Evolutionary conservation across 169 alveolate species (phyloP).

Genomic region (Pseudocohnilembus persalinus): DNA sequence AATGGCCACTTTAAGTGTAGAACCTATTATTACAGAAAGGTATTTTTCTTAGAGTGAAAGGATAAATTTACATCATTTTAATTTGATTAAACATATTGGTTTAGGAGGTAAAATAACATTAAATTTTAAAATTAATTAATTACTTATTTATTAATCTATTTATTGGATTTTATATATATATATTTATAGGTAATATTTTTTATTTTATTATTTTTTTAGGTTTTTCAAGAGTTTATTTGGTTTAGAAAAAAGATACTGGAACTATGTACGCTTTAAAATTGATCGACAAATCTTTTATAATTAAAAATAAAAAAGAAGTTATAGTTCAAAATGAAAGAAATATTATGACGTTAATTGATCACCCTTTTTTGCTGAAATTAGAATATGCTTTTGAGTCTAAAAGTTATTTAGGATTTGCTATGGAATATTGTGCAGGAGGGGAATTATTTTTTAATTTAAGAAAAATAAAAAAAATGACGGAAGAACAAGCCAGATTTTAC

Average conservation of each 20-base stretch:
- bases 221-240: conserved; percentile 71
- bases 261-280: conserved; percentile 70
- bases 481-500: conserved; percentile 37
- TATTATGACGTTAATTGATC: conserved; percentile 40
- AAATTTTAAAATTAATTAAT: too few species aligned
- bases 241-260: conserved; percentile 62
- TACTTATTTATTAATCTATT: too few species aligned
- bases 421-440: conserved; percentile 56
- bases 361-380: conserved; percentile 51
- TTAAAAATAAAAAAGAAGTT: conserved; percentile 51
- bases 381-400: conserved; percentile 68
- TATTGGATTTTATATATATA: too few species aligned
- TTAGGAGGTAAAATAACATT: conserved; percentile 50
- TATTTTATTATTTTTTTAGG: too few species aligned
- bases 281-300: conserved; percentile 55
- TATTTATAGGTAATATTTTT: too few species aligned
- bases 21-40: background rate
- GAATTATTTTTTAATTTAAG: conserved; percentile 47
- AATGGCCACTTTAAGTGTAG: background rate
- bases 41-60: background rate
- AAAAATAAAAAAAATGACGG: conserved; percentile 33
- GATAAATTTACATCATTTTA: conserved; percentile 28
- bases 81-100: conserved; percentile 61
- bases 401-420: conserved; percentile 57
- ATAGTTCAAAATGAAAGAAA: conserved; percentile 58